Evolutionary conservation across 768 basidiomycete species (phyloP).

Genomic region (Lentinula edodes): DNA sequence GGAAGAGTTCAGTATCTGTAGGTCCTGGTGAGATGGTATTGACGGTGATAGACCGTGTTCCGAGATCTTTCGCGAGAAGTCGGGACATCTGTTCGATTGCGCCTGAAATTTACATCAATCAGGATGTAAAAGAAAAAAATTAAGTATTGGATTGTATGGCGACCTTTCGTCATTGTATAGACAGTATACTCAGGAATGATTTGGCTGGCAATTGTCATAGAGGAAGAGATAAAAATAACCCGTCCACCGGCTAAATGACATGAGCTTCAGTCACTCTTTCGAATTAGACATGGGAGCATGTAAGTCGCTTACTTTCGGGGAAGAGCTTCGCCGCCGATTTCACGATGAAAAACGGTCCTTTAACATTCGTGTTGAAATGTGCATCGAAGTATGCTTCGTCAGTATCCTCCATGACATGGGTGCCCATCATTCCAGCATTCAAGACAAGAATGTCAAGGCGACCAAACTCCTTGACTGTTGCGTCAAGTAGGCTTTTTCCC

Average conservation of each 20-base stretch:
- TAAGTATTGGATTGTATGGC: background rate
- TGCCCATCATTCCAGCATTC: conserved; percentile 55
- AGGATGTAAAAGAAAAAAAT: background rate
- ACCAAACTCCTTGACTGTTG: conserved; percentile 43
- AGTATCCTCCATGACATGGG: conserved; percentile 39
- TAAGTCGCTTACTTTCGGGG: conserved; percentile 30
- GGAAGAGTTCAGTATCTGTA: conserved; percentile 50
- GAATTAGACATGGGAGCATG: background rate
- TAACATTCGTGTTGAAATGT: conserved; percentile 52
- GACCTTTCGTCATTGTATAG: conserved; percentile 44
- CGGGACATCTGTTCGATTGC: conserved; percentile 56
- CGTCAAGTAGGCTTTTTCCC: conserved; percentile 39
- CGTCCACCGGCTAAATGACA: conserved; percentile 38
- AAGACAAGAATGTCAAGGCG: conserved; percentile 53
- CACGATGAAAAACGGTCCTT: conserved; percentile 51
- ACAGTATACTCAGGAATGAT: conserved; percentile 43
- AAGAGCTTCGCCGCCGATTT: conserved; percentile 38
- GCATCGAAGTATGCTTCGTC: conserved; percentile 48
- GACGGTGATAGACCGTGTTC: conserved; percentile 45
- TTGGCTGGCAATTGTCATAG: conserved; percentile 36
- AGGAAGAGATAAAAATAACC: conserved; percentile 53
- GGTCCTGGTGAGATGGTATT: conserved; percentile 55
- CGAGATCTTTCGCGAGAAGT: conserved; percentile 56
- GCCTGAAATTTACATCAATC: conserved; percentile 19
- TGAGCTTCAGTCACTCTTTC: background rate